phyloP scores from a whole-genome alignment of 345 rosid species.

The Eucalyptus brandiana region DNA sequence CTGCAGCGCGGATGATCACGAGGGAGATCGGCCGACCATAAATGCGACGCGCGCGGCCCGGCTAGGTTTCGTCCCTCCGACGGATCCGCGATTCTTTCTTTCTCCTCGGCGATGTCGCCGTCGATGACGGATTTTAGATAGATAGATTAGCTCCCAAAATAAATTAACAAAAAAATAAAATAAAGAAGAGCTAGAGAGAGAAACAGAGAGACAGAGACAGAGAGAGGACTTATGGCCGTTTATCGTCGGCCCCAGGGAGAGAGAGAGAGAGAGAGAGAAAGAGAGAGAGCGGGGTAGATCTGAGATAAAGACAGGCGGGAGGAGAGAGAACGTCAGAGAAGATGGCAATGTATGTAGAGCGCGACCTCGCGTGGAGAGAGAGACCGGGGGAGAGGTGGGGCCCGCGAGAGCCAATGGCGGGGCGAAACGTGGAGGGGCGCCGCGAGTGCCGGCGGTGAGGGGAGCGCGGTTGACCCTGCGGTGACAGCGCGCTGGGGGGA shows the following conservation, averaged over 20 bases:
- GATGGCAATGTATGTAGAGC: neutral
- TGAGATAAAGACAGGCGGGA: neutral
- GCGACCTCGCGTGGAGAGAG: no score
- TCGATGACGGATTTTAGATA: neutral
- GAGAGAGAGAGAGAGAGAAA: neutral
- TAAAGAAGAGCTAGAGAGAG: neutral
- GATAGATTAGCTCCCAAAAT: neutral
- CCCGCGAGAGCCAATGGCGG: neutral
- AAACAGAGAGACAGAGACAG: neutral
- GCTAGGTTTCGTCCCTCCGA: neutral
- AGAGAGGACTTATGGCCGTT: neutral
- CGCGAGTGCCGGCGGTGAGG: neutral
- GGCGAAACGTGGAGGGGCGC: neutral
- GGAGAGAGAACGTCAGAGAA: neutral
- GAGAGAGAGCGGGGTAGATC: no score
- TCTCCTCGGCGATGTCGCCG: neutral
- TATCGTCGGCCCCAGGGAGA: conserved; percentile 4
- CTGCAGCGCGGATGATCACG: conserved; percentile 4
- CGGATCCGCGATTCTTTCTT: neutral
- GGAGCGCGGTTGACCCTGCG: neutral
- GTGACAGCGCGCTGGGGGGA: no score
- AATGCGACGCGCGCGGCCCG: conserved; percentile 15
- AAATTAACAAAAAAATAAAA: neutral
- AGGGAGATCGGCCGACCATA: conserved; percentile 37
- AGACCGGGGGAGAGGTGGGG: neutral